These are phyloP conservation scores for Breviolum minutum DNA, from an alignment of 73 alveolate genomes.

Conservation along the genomic window DNA sequence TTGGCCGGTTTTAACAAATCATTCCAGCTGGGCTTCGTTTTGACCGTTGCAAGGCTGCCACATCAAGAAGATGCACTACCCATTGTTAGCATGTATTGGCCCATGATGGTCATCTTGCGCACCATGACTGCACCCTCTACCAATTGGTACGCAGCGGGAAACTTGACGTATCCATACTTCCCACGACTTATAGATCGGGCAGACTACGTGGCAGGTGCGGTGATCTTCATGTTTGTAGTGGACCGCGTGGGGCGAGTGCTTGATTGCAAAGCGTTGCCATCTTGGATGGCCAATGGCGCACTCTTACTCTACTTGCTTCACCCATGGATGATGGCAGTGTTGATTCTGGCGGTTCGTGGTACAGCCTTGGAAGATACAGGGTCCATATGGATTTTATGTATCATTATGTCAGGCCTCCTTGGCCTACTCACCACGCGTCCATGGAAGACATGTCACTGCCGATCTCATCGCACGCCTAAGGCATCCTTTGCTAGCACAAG, in stretches of 20 bases:
- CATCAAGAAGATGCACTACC: conserved; percentile 37
- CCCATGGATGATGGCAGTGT: conserved; percentile 79
- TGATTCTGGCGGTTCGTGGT: conserved; percentile 55
- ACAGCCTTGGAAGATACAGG: conserved; percentile 64
- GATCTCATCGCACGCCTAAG: not conserved
- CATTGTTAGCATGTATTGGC: conserved; percentile 83
- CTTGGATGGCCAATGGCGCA: conserved; percentile 42
- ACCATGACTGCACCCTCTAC: conserved; percentile 73
- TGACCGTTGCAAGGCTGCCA: conserved; percentile 62
- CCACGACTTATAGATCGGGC: conserved; percentile 78
- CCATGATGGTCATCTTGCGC: conserved; percentile 67
- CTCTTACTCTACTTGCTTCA: conserved; percentile 57
- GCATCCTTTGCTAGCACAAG: not conserved
- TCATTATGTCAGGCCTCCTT: not conserved
- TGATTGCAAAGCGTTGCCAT: conserved; percentile 54
- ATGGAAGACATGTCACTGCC: not conserved
- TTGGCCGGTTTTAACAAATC: conserved; percentile 74
- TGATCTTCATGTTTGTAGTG: conserved; percentile 66
- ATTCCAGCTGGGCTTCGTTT: conserved; percentile 82
- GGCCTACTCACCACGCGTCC: conserved; percentile 26
- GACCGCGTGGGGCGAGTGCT: conserved; percentile 63
- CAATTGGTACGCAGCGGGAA: conserved; percentile 83
- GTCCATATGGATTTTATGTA: conserved; percentile 25
- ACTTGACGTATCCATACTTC: conserved; percentile 69
- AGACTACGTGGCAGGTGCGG: conserved; percentile 68